These are phyloP conservation scores for Articulospora tetracladia DNA, from an alignment of 495 filamentous ascomycete species.

Conservation along the genomic window DNA sequence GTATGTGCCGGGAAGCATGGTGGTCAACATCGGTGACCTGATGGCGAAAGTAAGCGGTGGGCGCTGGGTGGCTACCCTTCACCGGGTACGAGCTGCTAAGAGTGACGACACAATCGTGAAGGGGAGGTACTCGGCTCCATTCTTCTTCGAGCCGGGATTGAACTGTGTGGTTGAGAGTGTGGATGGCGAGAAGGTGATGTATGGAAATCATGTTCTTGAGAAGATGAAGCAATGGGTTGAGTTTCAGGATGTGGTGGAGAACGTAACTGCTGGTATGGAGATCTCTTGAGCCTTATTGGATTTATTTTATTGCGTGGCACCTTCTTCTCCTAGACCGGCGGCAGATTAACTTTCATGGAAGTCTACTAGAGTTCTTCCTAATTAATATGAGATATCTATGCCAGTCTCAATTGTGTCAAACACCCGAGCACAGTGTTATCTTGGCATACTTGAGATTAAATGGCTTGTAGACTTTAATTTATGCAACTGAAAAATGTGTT, in stretches of 20 bases:
- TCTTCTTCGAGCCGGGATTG: slow-evolving; percentile 47
- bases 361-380: no score
- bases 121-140: slow-evolving; percentile 42
- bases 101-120: slow-evolving; percentile 19
- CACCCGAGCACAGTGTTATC: no score
- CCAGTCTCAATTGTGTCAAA: no score
- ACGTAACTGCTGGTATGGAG: background rate
- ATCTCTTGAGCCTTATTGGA: no score
- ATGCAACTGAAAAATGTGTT: no score
- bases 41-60: slow-evolving; percentile 39
- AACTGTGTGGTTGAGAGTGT: slow-evolving; percentile 36
- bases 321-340: no score
- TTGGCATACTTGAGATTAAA: no score
- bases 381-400: no score
- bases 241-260: slow-evolving; percentile 28
- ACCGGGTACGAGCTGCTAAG: slow-evolving; percentile 32
- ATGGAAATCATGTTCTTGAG: slow-evolving; percentile 40
- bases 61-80: slow-evolving; percentile 41
- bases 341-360: no score
- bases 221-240: slow-evolving; percentile 48
- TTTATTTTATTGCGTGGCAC: no score
- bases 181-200: slow-evolving; percentile 31
- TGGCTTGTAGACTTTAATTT: no score
- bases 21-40: slow-evolving; percentile 48
- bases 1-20: slow-evolving; percentile 38